A percentile compares a stretch with the other conserved stretches of the same genome.
These are phyloP conservation scores for Quercus bicolor DNA, from an alignment of 306 rosid genomes.

Conservation along the genomic window DNA sequence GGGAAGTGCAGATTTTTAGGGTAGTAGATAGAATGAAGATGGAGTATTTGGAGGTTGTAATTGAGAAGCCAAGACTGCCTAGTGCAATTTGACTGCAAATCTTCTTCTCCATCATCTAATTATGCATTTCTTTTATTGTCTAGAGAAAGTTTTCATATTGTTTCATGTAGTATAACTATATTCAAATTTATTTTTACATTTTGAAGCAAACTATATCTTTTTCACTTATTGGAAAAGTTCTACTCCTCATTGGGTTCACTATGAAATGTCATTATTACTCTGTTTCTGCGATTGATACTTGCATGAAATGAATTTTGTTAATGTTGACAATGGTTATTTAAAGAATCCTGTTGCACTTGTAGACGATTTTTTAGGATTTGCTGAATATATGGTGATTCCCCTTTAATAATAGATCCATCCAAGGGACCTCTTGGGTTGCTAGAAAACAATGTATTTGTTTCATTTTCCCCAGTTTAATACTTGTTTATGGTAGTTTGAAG, in stretches of 20 bases:
- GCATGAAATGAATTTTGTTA: not conserved
- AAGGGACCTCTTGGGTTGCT: not conserved
- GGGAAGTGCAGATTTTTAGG: slow-evolving; percentile 3
- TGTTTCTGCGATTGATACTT: not conserved
- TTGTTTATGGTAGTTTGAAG: not conserved
- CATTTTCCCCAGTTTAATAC: not conserved
- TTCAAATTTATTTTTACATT: not conserved
- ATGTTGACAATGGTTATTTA: not conserved
- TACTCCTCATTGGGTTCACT: not conserved
- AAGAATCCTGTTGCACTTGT: not conserved
- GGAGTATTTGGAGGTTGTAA: not conserved
- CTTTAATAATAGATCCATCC: not conserved
- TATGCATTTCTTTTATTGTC: not conserved
- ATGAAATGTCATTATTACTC: not conserved
- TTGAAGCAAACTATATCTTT: too few relatives aligned
- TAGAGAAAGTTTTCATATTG: not conserved
- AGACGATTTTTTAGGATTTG: not conserved
- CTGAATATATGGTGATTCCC: not conserved
- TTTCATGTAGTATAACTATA: not conserved
- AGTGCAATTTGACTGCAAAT: not conserved
- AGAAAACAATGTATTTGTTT: not conserved
- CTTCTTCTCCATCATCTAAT: not conserved
- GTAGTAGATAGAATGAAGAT: not conserved
- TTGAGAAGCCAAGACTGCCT: not conserved
- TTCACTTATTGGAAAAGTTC: too few relatives aligned